Percentiles rank a stretch among this genome's conserved stretches.
Evolutionary conservation across 2,329 filamentous ascomycete genomes (phyloP).

Genomic region (Aspergillus vadensis): DNA sequence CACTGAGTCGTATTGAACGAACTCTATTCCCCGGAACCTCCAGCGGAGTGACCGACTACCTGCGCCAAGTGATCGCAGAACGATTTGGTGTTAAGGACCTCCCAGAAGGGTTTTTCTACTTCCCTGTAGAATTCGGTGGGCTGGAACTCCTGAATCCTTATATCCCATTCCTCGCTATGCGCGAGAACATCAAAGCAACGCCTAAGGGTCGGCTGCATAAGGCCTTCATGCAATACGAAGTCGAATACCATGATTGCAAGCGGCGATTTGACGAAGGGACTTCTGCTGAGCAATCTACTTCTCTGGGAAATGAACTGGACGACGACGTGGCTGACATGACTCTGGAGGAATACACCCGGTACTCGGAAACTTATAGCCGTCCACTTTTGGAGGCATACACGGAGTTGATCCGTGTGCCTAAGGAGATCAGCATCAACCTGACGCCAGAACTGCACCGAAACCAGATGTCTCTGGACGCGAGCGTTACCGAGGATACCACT

Average conservation of each 20-base stretch:
- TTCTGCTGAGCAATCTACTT: neutral
- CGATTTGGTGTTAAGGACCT: slow-evolving; percentile 55
- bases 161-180: slow-evolving; percentile 52
- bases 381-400: slow-evolving; percentile 35
- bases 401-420: slow-evolving; percentile 34
- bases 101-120: slow-evolving; percentile 56
- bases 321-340: slow-evolving; percentile 30
- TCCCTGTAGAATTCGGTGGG: slow-evolving; percentile 55
- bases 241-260: slow-evolving; percentile 53
- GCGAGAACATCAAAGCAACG: slow-evolving; percentile 42
- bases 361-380: slow-evolving; percentile 38
- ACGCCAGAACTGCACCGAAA: slow-evolving; percentile 31
- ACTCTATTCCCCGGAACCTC: slow-evolving; percentile 51
- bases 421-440: slow-evolving; percentile 32
- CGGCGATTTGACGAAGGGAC: slow-evolving; percentile 34
- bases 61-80: slow-evolving; percentile 55
- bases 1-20: slow-evolving; percentile 55
- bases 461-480: slow-evolving; percentile 22
- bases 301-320: slow-evolving; percentile 1
- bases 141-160: slow-evolving; percentile 55
- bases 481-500: slow-evolving; percentile 2
- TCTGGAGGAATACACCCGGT: slow-evolving; percentile 41
- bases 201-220: slow-evolving; percentile 37
- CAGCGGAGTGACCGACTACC: slow-evolving; percentile 55
- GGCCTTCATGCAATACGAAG: slow-evolving; percentile 50